These are phyloP conservation scores for Durotheca rogersii DNA, from an alignment of 495 filamentous ascomycete genomes.

Conservation along the genomic window DNA sequence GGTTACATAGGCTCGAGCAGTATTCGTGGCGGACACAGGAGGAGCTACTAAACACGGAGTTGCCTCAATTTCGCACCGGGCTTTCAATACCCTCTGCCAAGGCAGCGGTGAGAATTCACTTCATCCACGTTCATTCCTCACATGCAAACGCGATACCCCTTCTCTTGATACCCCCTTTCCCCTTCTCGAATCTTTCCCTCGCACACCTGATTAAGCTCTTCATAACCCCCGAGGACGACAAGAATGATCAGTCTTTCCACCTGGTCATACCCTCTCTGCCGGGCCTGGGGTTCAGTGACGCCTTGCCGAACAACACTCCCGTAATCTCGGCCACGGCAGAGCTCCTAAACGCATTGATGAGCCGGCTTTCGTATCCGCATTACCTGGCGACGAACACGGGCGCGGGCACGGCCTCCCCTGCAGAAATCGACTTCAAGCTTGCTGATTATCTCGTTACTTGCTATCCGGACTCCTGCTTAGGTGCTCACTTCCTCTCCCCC, in stretches of 20 bases:
- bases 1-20: constrained; percentile 51
- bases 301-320: constrained; percentile 58
- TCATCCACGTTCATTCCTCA: constrained; percentile 57
- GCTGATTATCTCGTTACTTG: constrained; percentile 55
- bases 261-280: constrained; percentile 70
- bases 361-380: constrained; percentile 59
- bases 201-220: constrained; percentile 62
- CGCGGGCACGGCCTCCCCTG: constrained; percentile 38
- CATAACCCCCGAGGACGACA: constrained; percentile 43
- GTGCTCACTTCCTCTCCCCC: constrained; percentile 62
- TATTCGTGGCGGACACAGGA: constrained; percentile 65
- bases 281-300: constrained; percentile 69
- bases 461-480: constrained; percentile 57
- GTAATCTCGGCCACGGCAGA: constrained; percentile 58
- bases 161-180: constrained; percentile 67
- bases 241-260: constrained; percentile 59
- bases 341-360: constrained; percentile 65
- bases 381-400: constrained; percentile 57
- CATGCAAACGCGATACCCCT: constrained; percentile 56
- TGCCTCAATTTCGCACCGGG: constrained; percentile 62
- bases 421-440: constrained; percentile 54
- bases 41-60: constrained; percentile 50
- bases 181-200: constrained; percentile 68
- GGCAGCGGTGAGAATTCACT: constrained; percentile 48
- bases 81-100: constrained; percentile 41